These are phyloP conservation scores for Antitrichia curtipendula DNA, from an alignment of 225 moss, liverwort and hornwort species.

Conservation along the genomic window DNA sequence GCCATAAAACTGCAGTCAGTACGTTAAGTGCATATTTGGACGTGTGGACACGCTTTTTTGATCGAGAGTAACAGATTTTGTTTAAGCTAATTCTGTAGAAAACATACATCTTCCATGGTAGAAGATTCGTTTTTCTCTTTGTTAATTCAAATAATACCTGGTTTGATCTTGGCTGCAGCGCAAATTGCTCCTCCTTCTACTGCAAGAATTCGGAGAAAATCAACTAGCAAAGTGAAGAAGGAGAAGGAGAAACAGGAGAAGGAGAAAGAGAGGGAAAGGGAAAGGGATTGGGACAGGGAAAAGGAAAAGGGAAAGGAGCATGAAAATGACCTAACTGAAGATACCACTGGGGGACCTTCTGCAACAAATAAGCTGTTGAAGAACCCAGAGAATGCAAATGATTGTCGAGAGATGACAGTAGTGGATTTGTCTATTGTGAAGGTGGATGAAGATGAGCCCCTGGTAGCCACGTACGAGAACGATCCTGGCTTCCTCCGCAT, in stretches of 20 bases:
- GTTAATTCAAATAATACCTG: background rate
- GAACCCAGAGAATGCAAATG: background rate
- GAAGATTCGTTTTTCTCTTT: background rate
- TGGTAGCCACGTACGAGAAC: conserved; percentile 18
- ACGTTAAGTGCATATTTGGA: background rate
- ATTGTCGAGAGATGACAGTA: conserved; percentile 8
- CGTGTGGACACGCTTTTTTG: background rate
- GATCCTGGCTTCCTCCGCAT: background rate
- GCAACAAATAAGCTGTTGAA: background rate
- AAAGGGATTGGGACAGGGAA: background rate
- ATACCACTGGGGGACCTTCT: background rate
- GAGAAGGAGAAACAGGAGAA: background rate
- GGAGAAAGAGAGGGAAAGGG: background rate
- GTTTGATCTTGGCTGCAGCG: conserved; percentile 15
- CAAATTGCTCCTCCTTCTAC: conserved; percentile 32
- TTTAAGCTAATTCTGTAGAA: background rate
- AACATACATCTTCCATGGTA: background rate
- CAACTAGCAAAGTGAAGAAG: conserved; percentile 19
- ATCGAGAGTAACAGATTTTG: background rate
- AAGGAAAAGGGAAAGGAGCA: background rate
- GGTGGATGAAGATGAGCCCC: conserved; percentile 36
- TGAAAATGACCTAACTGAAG: background rate
- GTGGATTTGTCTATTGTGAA: conserved; percentile 33
- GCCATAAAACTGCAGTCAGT: background rate
- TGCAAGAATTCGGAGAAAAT: conserved; percentile 50